Base-by-base conservation (phyloP, 2,329 filamentous ascomycete genomes). In the Xylariaceae sp. region DNA sequence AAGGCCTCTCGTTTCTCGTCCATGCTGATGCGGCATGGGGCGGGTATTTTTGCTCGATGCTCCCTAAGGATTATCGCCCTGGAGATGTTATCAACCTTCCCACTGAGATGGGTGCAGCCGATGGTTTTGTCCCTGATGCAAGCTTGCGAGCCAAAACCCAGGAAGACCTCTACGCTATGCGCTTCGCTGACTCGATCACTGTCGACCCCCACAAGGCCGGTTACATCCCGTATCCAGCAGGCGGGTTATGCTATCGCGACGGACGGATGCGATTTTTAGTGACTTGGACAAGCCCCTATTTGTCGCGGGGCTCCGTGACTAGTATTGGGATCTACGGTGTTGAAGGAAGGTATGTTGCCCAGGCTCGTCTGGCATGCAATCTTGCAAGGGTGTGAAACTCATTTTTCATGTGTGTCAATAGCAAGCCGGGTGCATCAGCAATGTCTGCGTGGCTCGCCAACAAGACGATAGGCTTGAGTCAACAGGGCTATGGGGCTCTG, bases 11-110 rank as follows among this genome's bases (percentile, higher is more conserved):
- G 0, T 80, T 79, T 44, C 50, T 77, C 0, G 66, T 80, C 6
- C 77, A 79, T 45, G 74, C 69, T 1, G 77, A 80, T 54, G 77
- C 75, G 0, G 77, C 77, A 0, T 80, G 77, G 77, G 77, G 77
- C 15, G 77, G 77, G 0, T 80, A 80, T 48, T 80, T 80, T 49
- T 68, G 69, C 21, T 72, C 72, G 0, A 78, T 78, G 75, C 24
- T 80, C 15, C 72, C 70, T 0, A 67, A 64, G 3, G 60, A 68
- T 3, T 67, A 65, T 18, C 62, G 36, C 1, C 64, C 67, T 1
- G 67, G 67, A 3, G 63, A 67, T 8, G 56, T 58, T 3, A 60
- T 58, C 9, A 64, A 67, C 26, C 53, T 68, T 8, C 68, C 68
- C 4, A 64, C 61, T 1, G 63, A 67, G 23, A 64, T 62, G 56